phyloP scores from a whole-genome alignment of 2,329 filamentous ascomycete genomes.

The Exophiala lecanii-corni region DNA sequence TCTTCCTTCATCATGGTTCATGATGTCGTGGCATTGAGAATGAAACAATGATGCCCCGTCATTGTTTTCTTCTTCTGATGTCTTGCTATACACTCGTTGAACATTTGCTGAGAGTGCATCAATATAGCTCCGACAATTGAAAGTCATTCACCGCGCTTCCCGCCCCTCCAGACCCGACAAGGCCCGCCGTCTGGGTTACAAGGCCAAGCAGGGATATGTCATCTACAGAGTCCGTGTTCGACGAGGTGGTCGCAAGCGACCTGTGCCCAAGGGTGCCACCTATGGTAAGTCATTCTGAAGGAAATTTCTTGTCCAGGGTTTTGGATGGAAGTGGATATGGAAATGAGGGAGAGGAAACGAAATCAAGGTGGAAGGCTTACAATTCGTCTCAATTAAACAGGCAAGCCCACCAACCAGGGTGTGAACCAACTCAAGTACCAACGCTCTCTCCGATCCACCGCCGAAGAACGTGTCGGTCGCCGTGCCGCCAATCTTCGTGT shows the following conservation, averaged over 20 bases:
- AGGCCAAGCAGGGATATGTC: constrained; percentile 99
- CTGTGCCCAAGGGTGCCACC: constrained; percentile 94
- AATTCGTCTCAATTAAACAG: constrained; percentile 53
- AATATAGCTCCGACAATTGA: constrained; percentile 99
- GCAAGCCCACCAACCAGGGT: constrained; percentile 99
- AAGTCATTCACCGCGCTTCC: constrained; percentile 98
- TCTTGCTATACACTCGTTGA: constrained; percentile 99
- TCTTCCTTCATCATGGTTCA: constrained; percentile 23
- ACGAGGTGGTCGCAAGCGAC: constrained; percentile 97
- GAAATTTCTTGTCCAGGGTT: too few species aligned
- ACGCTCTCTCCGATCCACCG: constrained; percentile 94
- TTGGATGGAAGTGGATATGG: constrained; percentile 1
- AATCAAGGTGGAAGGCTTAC: constrained; percentile 27
- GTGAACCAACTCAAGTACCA: constrained; percentile 99
- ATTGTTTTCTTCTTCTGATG: constrained; percentile 28
- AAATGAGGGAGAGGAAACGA: too few species aligned
- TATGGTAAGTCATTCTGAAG: constrained; percentile 94
- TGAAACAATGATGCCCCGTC: too few species aligned
- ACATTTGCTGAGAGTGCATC: constrained; percentile 99
- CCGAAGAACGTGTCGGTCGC: constrained; percentile 99
- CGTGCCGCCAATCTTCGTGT: constrained; percentile 98
- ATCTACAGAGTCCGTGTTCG: constrained; percentile 99
- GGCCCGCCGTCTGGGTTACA: constrained; percentile 99
- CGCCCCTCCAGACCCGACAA: constrained; percentile 98
- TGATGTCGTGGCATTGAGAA: not conserved